phyloP scores from a whole-genome alignment of 768 basidiomycete genomes.

The Chlorophyllum brunneum region DNA sequence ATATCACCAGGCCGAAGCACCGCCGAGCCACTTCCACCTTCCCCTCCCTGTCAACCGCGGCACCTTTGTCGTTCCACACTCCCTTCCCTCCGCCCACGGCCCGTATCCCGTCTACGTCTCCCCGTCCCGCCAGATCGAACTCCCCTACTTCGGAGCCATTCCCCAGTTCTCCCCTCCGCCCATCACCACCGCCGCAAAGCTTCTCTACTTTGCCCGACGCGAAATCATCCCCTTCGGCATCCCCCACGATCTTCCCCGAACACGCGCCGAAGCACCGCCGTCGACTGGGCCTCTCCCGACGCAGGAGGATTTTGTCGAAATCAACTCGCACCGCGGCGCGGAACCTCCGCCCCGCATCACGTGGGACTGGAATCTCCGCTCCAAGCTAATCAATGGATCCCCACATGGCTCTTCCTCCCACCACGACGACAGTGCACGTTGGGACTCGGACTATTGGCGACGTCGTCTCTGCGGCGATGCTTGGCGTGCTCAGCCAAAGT shows the following conservation, averaged over 20 bases:
- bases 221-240: slow-evolving; percentile 44
- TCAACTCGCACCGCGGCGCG: slow-evolving; percentile 34
- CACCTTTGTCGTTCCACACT: slow-evolving; percentile 3
- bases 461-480: slow-evolving; percentile 40
- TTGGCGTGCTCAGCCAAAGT: slow-evolving; percentile 20
- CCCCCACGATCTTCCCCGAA: slow-evolving; percentile 33
- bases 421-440: slow-evolving; percentile 34
- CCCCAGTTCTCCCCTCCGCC: slow-evolving; percentile 32
- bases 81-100: slow-evolving; percentile 14
- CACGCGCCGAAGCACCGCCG: slow-evolving; percentile 22
- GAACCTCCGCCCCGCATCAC: slow-evolving; percentile 7
- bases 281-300: slow-evolving; percentile 35
- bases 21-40: slow-evolving; percentile 55
- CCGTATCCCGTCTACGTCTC: slow-evolving; percentile 19
- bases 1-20: slow-evolving; percentile 47
- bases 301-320: slow-evolving; percentile 55
- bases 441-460: slow-evolving; percentile 60
- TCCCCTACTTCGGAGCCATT: slow-evolving; percentile 32
- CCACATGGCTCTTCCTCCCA: neutral
- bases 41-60: slow-evolving; percentile 28
- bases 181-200: slow-evolving; percentile 52
- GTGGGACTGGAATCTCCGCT: slow-evolving; percentile 17
- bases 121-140: slow-evolving; percentile 35
- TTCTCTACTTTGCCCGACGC: slow-evolving; percentile 57
- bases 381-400: slow-evolving; percentile 16